Percentiles rank a stretch among this genome's conserved stretches.
phyloP scores from a whole-genome alignment of 1,284 basidiomycete genomes.

The Erythrobasidium hasegawianum region DNA sequence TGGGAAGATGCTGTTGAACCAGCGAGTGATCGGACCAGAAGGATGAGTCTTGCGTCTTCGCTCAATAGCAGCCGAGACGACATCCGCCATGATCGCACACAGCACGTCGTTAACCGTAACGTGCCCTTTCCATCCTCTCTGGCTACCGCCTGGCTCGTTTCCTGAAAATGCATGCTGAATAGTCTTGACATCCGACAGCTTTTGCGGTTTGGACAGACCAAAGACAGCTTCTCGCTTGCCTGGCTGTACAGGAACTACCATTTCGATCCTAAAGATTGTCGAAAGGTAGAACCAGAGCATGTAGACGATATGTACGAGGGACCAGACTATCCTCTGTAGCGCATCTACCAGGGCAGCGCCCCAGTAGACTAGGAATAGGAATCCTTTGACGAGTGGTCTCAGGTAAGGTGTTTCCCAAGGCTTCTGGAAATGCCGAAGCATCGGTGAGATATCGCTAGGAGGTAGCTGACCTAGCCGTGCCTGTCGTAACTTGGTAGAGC shows the following conservation, averaged over 20 bases:
- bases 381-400: constrained; percentile 28
- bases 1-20: not conserved
- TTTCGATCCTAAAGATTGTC: constrained; percentile 43
- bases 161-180: constrained; percentile 47
- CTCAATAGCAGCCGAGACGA: constrained; percentile 41
- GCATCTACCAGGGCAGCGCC: constrained; percentile 32
- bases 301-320: constrained; percentile 38
- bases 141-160: constrained; percentile 38
- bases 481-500: constrained; percentile 15
- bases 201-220: constrained; percentile 29
- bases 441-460: constrained; percentile 44
- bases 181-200: constrained; percentile 46
- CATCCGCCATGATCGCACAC: constrained; percentile 29
- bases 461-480: constrained; percentile 18
- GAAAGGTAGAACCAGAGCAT: constrained; percentile 40
- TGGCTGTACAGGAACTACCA: constrained; percentile 27
- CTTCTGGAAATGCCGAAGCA: constrained; percentile 43
- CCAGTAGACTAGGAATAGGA: constrained; percentile 37
- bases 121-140: constrained; percentile 28
- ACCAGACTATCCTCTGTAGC: constrained; percentile 38
- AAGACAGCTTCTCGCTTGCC: constrained; percentile 38
- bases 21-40: not conserved
- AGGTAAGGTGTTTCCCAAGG: constrained; percentile 36
- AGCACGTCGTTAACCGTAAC: constrained; percentile 47
- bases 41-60: constrained; percentile 10